Evolutionary conservation across 495 filamentous ascomycete species (phyloP), one percentile per base, ranked within the genome.

Genomic region (Amphirosellinia nigrospora): DNA sequence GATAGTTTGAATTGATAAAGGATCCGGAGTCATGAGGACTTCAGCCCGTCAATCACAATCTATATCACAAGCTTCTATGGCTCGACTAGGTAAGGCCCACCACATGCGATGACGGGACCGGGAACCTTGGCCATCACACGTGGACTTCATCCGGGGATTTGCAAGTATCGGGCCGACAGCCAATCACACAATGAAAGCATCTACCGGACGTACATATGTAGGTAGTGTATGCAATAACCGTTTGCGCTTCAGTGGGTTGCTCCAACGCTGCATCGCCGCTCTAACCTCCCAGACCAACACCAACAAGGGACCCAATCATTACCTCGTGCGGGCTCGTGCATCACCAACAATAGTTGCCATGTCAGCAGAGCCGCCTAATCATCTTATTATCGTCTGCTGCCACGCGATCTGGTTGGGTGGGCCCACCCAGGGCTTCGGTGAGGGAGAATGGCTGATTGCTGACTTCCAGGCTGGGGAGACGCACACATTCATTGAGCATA

Each of bases 381-480:
- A 91, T 72, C 83, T 95, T 0, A 87, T 96, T 4, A 79, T 95
- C 53, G 90, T 95, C 58, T 94, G 92, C 79, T 93, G 93, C 72
- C 93, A 96, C 77, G 92, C 88, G 0, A 93, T 96, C 39, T 96
- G 92, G 83, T 78, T 85, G 21, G 89, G 90, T 52, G 91, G 91
- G 0, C 81, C 84, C n/a, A 80, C 79, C 3, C 79, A 83, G 6
- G 92, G 90, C 13, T 65, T 75, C 23, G 80, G 85, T 53, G 91
- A 92, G 73, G 68, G 79, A 19, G 91, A 94, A 78, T 94, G 92
- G 92, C 89, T 85, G 23, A 88, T 94, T 9, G 89, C 91, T 48
- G 74, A 82, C 8, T 96, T 93, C 74, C 92, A 95, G 78, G 82
- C 77, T 38, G 88, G 89, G 55, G 93, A 94, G 79, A 91, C 87